Conservation (phyloP, 1,139 yeast species). For the Cylindricascospora bacillispora region DNA sequence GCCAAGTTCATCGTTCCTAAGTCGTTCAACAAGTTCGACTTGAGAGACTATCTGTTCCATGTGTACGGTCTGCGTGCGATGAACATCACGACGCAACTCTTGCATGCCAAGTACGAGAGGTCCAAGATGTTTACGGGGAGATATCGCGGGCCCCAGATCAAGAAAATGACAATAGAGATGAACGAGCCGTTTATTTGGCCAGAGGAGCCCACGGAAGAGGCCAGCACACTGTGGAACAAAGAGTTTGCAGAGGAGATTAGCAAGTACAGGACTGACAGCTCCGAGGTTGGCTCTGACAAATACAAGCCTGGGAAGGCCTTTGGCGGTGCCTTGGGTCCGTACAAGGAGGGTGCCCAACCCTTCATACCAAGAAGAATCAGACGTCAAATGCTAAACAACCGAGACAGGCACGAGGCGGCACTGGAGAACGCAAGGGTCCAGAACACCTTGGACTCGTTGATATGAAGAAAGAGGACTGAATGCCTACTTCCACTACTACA, state of each 20-base stretch:
- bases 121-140: constrained; percentile 49
- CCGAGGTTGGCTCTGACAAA: constrained; percentile 53
- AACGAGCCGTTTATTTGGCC: constrained; percentile 94
- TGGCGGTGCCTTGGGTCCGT: constrained; percentile 66
- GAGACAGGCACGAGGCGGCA: constrained; percentile 20
- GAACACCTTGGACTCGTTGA: too few species aligned
- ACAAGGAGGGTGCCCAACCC: constrained; percentile 52
- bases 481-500: too few species aligned
- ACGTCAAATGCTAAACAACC: constrained; percentile 32
- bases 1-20: constrained; percentile 90
- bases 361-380: constrained; percentile 47
- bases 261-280: constrained; percentile 33
- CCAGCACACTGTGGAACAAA: constrained; percentile 26
- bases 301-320: constrained; percentile 58
- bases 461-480: too few species aligned
- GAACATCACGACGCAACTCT: constrained; percentile 73
- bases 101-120: constrained; percentile 60
- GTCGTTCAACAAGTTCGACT: constrained; percentile 78
- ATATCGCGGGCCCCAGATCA: constrained; percentile 66
- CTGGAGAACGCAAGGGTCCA: constrained; percentile 8
- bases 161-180: constrained; percentile 93
- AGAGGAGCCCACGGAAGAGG: constrained; percentile 34
- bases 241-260: constrained; percentile 29
- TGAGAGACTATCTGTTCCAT: constrained; percentile 82
- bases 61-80: constrained; percentile 80